A percentile compares a stretch with the other conserved stretches of the same genome.
phyloP scores from a whole-genome alignment of 352 stramenopile genomes.

The Pythium dissimile region DNA sequence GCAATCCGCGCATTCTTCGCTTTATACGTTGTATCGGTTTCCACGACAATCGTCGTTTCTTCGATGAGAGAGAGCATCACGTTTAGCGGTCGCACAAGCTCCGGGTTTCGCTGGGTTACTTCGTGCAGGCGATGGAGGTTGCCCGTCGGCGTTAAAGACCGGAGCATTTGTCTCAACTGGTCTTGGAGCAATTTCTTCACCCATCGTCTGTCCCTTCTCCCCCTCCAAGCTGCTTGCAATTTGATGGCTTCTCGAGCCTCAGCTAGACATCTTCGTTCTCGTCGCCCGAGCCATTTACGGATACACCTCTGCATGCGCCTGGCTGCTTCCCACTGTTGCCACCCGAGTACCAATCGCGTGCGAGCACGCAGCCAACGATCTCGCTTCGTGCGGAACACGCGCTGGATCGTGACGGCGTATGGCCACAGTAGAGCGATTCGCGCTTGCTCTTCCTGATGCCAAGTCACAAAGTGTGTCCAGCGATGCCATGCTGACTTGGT shows the following conservation, averaged over 20 bases:
- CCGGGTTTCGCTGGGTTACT: slow-evolving; percentile 27
- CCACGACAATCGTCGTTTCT: slow-evolving; percentile 46
- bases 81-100: slow-evolving; percentile 40
- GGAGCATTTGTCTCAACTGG: slow-evolving; percentile 37
- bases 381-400: slow-evolving; percentile 45
- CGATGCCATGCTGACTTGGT: slow-evolving; percentile 27
- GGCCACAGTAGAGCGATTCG: slow-evolving; percentile 38
- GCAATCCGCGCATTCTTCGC: slow-evolving; percentile 34
- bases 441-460: slow-evolving; percentile 38
- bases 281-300: slow-evolving; percentile 24
- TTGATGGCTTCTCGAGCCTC: slow-evolving; percentile 26
- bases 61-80: slow-evolving; percentile 48
- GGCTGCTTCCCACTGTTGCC: slow-evolving; percentile 35
- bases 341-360: slow-evolving; percentile 29
- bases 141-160: slow-evolving; percentile 48
- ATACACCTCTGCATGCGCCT: slow-evolving; percentile 31
- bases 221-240: slow-evolving; percentile 52
- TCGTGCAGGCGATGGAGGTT: slow-evolving; percentile 60
- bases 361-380: slow-evolving; percentile 28
- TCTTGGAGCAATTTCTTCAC: slow-evolving; percentile 45
- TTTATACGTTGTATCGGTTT: slow-evolving; percentile 21
- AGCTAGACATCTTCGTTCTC: slow-evolving; percentile 11
- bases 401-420: slow-evolving; percentile 55
- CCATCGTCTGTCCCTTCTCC: slow-evolving; percentile 25
- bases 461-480: slow-evolving; percentile 43